Conservation (phyloP, 2,329 filamentous ascomycete species). For the Pseudocercospora cruenta region DNA sequence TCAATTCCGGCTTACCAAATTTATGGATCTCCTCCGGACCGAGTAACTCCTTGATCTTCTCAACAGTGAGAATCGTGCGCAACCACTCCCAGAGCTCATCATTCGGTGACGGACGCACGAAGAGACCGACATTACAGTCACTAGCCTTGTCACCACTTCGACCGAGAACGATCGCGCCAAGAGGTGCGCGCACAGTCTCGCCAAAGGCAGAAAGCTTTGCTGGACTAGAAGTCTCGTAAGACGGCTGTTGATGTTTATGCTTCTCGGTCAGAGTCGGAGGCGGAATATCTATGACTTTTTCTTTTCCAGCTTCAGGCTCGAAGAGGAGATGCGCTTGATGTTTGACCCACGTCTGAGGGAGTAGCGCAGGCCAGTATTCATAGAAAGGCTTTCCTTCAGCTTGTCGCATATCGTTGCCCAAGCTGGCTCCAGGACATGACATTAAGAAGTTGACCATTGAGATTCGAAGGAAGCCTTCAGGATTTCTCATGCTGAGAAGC, state of each 20-base stretch:
- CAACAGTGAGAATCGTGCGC: constrained; percentile 27
- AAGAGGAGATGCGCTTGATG: constrained; percentile 23
- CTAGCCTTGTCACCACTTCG: constrained; percentile 36
- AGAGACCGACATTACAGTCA: constrained; percentile 41
- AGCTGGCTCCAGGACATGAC: constrained; percentile 22
- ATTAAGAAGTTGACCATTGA: constrained; percentile 28
- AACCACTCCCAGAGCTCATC: constrained; percentile 36
- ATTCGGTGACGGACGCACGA: constrained; percentile 37
- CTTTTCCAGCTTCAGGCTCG: constrained; percentile 18
- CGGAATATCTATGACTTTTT: constrained; percentile 23
- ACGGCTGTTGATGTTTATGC: constrained; percentile 23
- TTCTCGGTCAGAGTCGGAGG: constrained; percentile 20
- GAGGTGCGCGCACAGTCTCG: constrained; percentile 36
- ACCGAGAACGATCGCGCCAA: constrained; percentile 38
- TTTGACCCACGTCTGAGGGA: constrained; percentile 21
- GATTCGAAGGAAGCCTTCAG: constrained; percentile 22
- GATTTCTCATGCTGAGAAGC: constrained; percentile 17
- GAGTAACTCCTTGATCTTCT: constrained; percentile 31
- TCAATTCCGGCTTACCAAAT: constrained; percentile 19
- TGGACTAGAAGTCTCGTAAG: constrained; percentile 38
- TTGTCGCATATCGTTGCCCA: constrained; percentile 25
- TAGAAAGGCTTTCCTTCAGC: constrained; percentile 23
- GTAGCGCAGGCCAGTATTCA: constrained; percentile 24
- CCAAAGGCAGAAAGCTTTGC: constrained; percentile 33
- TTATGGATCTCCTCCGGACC: constrained; percentile 31